Conservation (phyloP, 192 early-diverging fungal species). For the Podila clonocystis region DNA sequence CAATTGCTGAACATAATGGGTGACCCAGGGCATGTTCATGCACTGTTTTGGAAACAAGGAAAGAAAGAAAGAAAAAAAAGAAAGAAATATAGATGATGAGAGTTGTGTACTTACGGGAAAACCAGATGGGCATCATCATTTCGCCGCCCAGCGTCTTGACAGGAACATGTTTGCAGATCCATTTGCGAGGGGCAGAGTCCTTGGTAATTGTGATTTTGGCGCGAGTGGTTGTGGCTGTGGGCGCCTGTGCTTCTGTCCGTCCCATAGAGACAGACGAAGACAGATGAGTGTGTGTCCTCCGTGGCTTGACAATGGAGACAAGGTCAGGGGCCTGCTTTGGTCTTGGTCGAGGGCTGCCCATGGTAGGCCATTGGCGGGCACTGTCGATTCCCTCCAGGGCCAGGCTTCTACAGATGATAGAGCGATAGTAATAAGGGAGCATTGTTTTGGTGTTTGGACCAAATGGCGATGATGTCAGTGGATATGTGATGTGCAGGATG, state of each 20-base stretch:
- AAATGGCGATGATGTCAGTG: constrained; percentile 1
- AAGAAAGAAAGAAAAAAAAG: background rate
- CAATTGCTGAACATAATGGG: background rate
- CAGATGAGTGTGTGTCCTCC: no score
- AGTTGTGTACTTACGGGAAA: constrained; percentile 18
- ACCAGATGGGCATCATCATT: constrained; percentile 50
- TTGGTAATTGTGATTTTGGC: constrained; percentile 41
- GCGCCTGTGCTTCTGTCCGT: no score
- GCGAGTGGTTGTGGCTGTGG: constrained; percentile 9
- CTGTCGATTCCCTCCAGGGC: constrained; percentile 41
- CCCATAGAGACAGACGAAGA: no score
- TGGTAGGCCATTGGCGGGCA: constrained; percentile 38
- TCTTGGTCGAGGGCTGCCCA: constrained; percentile 1
- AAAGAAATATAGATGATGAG: background rate
- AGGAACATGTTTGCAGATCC: constrained; percentile 43
- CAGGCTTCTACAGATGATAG: constrained; percentile 23
- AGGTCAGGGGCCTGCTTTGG: background rate
- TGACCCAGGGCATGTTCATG: background rate
- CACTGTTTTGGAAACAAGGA: background rate
- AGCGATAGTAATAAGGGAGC: constrained; percentile 4
- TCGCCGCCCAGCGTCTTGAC: constrained; percentile 46
- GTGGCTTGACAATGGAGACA: background rate
- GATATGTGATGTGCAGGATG: background rate
- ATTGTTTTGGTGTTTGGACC: background rate
- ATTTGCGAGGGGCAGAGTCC: constrained; percentile 40